These are phyloP conservation scores for Cyberlindnera subsufficiens DNA, from an alignment of 805 yeast species.

Conservation along the genomic window DNA sequence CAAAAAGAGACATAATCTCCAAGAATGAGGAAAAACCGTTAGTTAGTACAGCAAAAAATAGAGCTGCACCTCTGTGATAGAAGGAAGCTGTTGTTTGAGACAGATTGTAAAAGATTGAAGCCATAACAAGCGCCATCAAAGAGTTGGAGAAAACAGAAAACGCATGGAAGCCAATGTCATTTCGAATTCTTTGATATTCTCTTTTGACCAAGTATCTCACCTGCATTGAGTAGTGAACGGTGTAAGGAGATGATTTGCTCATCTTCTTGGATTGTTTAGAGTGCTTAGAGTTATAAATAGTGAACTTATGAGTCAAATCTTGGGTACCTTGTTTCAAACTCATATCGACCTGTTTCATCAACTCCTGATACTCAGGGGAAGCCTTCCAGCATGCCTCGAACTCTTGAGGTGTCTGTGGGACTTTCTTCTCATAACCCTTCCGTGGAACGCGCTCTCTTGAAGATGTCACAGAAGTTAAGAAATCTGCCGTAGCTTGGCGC, in stretches of 20 bases:
- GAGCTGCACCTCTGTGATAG: constrained; percentile 52
- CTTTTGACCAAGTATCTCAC: constrained; percentile 40
- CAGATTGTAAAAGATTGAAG: constrained; percentile 55
- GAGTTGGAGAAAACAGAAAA: constrained; percentile 39
- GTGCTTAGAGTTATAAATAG: constrained; percentile 35
- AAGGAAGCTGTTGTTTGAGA: constrained; percentile 38
- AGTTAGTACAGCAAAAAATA: constrained; percentile 62
- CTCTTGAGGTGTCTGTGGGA: constrained; percentile 48
- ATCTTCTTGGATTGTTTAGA: constrained; percentile 47
- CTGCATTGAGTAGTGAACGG: constrained; percentile 47
- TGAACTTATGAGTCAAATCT: too few relatives aligned
- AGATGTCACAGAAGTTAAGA: constrained; percentile 48
- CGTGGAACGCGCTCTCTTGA: constrained; percentile 42
- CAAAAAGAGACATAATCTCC: constrained; percentile 37
- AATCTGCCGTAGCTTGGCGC: constrained; percentile 57
- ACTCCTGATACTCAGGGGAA: constrained; percentile 33
- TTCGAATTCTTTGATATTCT: constrained; percentile 42
- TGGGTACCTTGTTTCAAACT: constrained; percentile 27
- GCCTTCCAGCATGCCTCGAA: constrained; percentile 44
- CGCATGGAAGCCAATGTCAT: constrained; percentile 41
- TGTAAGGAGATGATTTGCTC: constrained; percentile 44
- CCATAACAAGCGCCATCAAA: constrained; percentile 47
- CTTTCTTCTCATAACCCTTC: constrained; percentile 39
- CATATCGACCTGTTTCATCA: constrained; percentile 8
- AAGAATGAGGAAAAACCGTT: constrained; percentile 58